Percentiles rank a stretch among this genome's conserved stretches.
These are phyloP conservation scores for Flaveria robusta DNA, from an alignment of 129 eudicot genomes.

Conservation along the genomic window DNA sequence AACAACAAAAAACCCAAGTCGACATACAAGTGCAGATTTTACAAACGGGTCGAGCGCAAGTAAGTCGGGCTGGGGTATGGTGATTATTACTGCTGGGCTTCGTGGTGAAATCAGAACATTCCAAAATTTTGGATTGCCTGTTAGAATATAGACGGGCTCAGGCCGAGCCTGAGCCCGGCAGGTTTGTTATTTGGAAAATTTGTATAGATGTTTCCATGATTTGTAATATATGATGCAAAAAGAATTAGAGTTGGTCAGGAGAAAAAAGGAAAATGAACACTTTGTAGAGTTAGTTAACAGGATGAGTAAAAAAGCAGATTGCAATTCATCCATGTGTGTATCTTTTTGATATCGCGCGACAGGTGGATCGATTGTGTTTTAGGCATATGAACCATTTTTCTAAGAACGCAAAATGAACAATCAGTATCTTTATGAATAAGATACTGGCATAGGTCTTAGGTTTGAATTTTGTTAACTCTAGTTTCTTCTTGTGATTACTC, in stretches of 20 bases:
- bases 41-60: constrained; percentile 49
- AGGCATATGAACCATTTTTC: too few species aligned
- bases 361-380: neutral
- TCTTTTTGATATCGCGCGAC: neutral
- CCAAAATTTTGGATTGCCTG: constrained; percentile 87
- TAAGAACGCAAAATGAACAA: too few species aligned
- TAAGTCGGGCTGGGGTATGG: constrained; percentile 93
- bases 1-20: constrained; percentile 54
- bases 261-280: constrained; percentile 15
- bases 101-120: constrained; percentile 83
- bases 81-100: constrained; percentile 87
- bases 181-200: constrained; percentile 27
- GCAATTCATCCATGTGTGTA: neutral
- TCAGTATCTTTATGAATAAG: too few species aligned
- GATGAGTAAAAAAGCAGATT: constrained; percentile 7
- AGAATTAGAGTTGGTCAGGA: constrained; percentile 38
- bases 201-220: constrained; percentile 69
- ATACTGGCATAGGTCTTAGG: too few species aligned
- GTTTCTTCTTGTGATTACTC: too few species aligned
- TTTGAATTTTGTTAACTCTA: too few species aligned
- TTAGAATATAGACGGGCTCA: constrained; percentile 50
- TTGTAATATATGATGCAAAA: constrained; percentile 49
- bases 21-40: constrained; percentile 58
- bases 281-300: constrained; percentile 4
- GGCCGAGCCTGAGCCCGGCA: neutral